Evolutionary conservation across 1,284 basidiomycete genomes (phyloP), one percentile per base, ranked within the genome.

Genomic region (Fomitiporia mediterranea): DNA sequence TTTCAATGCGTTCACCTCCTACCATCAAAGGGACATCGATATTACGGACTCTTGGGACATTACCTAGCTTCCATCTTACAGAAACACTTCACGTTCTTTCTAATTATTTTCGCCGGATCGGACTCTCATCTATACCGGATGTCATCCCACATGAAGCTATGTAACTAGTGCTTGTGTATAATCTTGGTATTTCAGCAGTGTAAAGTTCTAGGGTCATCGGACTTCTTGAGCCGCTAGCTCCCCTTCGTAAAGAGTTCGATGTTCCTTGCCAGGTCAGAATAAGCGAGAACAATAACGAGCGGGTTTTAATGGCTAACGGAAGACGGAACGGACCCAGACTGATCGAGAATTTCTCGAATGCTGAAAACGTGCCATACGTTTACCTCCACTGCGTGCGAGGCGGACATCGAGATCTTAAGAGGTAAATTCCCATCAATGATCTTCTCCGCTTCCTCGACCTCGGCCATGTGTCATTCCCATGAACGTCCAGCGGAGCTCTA

Each of bases 161-260:
- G 30, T 40, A 21, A 17, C 35, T 39, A 51, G 23, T 27, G 38
- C 23, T 38, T 32, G 23, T 51, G 37, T 51, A 40, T 51, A 51
- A 51, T 39, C 38, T 37, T 27, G 38, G 17, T 39, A 51, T 37
- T 50, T 50, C 19, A 15, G 50, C 38, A 51, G 25, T 11, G 23
- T 48, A 27, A 48, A 48, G 46, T 51, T 51, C 50, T 51, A 51
- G 50, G 50, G 50, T 40, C 37, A 38, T 25, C 21, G 40, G 21
- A 7, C 34, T 50, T 23, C 30, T 23, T 28, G 30, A 40, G 30
- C 27, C 19, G 38, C 35, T 38, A 51, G 50, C 50, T 51, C 50
- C 35, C 23, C 23, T 38, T 51, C 50, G 25, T 32, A 39, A 23
- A 46, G 43, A 48, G 19, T 27, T 34, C 32, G 7, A 9, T 13